phyloP scores from a whole-genome alignment of 2,329 filamentous ascomycete genomes.

The Beauveria australis region DNA sequence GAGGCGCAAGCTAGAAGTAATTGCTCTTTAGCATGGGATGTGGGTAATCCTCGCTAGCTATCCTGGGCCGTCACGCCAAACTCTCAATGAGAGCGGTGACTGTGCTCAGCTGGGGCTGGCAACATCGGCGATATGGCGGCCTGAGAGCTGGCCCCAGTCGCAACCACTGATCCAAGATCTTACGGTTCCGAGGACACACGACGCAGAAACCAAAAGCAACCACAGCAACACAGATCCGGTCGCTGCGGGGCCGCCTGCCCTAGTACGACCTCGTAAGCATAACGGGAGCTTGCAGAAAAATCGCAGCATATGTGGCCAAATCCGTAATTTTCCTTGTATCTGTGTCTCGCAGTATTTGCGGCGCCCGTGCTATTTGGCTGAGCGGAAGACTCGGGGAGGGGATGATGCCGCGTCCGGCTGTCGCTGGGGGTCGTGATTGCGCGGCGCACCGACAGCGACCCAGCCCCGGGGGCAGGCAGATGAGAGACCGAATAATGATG shows the following conservation, averaged over 20 bases:
- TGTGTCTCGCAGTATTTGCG: neutral
- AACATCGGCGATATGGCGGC: constrained; percentile 10
- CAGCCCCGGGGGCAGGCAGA: neutral
- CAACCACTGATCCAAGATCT: constrained; percentile 7
- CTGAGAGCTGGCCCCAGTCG: constrained; percentile 5
- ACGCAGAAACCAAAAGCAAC: neutral
- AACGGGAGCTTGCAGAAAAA: neutral
- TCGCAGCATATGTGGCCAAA: neutral
- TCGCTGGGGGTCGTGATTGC: neutral
- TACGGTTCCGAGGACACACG: neutral
- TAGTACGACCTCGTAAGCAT: neutral
- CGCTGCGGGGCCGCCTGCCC: neutral
- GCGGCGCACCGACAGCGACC: neutral
- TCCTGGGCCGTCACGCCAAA: neutral
- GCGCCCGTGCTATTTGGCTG: neutral
- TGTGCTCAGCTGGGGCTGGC: constrained; percentile 9
- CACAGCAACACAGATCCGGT: neutral
- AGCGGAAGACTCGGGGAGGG: neutral
- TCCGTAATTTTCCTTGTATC: neutral
- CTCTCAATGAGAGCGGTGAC: neutral
- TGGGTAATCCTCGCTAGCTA: neutral
- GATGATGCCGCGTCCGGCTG: neutral
- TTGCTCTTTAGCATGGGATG: neutral
- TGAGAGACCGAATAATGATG: neutral
- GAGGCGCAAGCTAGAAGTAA: neutral